Evolutionary conservation across 2,329 filamentous ascomycete genomes (phyloP).

Genomic region (Fusarium dimerum): DNA sequence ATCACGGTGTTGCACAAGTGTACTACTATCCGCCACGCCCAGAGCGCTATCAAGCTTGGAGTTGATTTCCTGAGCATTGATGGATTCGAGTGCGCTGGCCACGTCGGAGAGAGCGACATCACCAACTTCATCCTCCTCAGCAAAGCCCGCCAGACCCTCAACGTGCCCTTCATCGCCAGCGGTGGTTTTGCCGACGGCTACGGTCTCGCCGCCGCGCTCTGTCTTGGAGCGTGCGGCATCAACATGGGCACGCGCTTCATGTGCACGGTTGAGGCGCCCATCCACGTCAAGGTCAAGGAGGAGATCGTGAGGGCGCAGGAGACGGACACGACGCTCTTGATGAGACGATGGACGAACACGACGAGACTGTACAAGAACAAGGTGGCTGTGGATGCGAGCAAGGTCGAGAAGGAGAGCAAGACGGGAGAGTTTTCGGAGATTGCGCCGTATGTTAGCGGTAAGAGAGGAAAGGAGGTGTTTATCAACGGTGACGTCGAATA

Average conservation of each 20-base stretch:
- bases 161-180: constrained; percentile 90
- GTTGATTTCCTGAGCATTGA: constrained; percentile 97
- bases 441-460: constrained; percentile 82
- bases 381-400: constrained; percentile 75
- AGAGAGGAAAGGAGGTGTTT: constrained; percentile 89
- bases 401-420: constrained; percentile 79
- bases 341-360: constrained; percentile 93
- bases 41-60: constrained; percentile 88
- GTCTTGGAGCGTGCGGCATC: constrained; percentile 87
- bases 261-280: constrained; percentile 90
- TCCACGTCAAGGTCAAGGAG: constrained; percentile 92
- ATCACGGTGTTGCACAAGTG: constrained; percentile 93
- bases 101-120: constrained; percentile 85
- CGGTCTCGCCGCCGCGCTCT: constrained; percentile 86
- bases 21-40: constrained; percentile 91
- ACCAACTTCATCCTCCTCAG: constrained; percentile 88
- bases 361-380: constrained; percentile 87
- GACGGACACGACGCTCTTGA: constrained; percentile 85
- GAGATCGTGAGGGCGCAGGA: constrained; percentile 86
- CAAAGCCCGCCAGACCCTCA: constrained; percentile 79
- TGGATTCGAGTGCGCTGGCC: constrained; percentile 93
- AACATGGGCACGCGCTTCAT: constrained; percentile 99
- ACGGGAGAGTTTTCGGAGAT: constrained; percentile 90
- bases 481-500: constrained; percentile 86
- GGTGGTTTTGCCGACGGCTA: constrained; percentile 95